Evolutionary conservation across 73 alveolate species (phyloP).

Genomic region (Stentor roeselii): DNA sequence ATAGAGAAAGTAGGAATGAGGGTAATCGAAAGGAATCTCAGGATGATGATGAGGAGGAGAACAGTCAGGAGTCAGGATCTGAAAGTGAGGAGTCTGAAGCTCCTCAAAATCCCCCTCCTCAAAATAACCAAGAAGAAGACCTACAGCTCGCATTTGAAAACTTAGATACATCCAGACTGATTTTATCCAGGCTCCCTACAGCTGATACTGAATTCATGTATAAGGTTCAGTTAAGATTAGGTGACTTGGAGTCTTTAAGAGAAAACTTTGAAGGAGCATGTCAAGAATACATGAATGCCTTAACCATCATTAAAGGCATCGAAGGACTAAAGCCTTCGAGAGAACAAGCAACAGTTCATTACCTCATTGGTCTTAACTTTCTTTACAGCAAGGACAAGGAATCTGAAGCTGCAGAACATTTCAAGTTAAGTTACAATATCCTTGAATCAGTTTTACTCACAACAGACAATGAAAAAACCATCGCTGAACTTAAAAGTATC

Average conservation of each 20-base stretch:
- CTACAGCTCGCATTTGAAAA: constrained; percentile 16
- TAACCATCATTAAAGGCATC: neutral
- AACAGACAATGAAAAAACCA: neutral
- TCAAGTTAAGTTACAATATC: neutral
- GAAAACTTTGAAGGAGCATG: constrained; percentile 21
- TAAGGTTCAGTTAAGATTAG: neutral
- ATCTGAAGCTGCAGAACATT: constrained; percentile 8
- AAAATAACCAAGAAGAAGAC: neutral
- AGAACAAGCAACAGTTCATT: neutral
- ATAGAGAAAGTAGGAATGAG: too few species aligned
- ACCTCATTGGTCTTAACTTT: neutral
- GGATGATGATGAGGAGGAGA: neutral
- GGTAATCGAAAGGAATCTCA: neutral
- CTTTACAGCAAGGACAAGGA: neutral
- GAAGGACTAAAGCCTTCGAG: constrained; percentile 5
- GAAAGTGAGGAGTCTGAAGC: neutral
- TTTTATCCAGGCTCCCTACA: neutral
- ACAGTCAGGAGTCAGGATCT: neutral
- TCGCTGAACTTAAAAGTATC: neutral
- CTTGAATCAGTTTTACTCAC: neutral
- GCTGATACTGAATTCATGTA: neutral
- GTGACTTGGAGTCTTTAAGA: neutral
- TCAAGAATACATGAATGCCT: constrained; percentile 8
- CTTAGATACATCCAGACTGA: constrained; percentile 12
- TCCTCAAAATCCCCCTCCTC: neutral